Evolutionary conservation across 805 yeast species (phyloP).

Genomic region (Wickerhamomyces silvicola): DNA sequence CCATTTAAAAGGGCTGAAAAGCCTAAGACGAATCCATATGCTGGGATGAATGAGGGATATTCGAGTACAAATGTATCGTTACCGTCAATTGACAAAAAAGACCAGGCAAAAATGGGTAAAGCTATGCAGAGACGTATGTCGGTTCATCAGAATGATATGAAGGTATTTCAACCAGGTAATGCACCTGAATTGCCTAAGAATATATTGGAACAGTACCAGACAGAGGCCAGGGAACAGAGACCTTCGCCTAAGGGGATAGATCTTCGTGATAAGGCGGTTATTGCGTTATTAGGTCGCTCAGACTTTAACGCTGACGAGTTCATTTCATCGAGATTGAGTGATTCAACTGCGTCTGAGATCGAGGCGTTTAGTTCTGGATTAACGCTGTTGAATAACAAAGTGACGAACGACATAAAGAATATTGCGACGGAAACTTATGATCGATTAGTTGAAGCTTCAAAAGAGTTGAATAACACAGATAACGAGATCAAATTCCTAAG

Average conservation of each 20-base stretch:
- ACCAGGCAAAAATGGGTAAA: constrained; percentile 32
- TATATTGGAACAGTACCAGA: constrained; percentile 13
- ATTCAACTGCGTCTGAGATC: constrained; percentile 66
- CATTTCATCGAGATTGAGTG: constrained; percentile 44
- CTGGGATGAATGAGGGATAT: constrained; percentile 8
- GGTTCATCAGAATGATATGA: constrained; percentile 24
- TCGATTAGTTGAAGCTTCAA: constrained; percentile 51
- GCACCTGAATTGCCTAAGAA: constrained; percentile 26
- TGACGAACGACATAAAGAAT: constrained; percentile 51
- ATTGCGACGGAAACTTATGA: constrained; percentile 58
- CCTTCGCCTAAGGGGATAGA: constrained; percentile 8
- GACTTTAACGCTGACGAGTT: constrained; percentile 42
- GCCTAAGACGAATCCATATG: constrained; percentile 15
- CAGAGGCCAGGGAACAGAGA: constrained; percentile 3
- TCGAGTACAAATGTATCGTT: constrained; percentile 6
- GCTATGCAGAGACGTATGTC: constrained; percentile 40
- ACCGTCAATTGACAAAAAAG: constrained; percentile 29
- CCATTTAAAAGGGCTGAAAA: too few relatives aligned
- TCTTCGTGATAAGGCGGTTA: constrained; percentile 18
- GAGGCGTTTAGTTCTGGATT: constrained; percentile 61
- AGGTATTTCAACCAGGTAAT: constrained; percentile 5
- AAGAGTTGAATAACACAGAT: constrained; percentile 57
- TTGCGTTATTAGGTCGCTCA: constrained; percentile 32
- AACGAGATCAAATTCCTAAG: constrained; percentile 59
- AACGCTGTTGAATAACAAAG: constrained; percentile 38